phyloP scores from a whole-genome alignment of 148 eudicot species.

The Fagopyrum homotropicum region DNA sequence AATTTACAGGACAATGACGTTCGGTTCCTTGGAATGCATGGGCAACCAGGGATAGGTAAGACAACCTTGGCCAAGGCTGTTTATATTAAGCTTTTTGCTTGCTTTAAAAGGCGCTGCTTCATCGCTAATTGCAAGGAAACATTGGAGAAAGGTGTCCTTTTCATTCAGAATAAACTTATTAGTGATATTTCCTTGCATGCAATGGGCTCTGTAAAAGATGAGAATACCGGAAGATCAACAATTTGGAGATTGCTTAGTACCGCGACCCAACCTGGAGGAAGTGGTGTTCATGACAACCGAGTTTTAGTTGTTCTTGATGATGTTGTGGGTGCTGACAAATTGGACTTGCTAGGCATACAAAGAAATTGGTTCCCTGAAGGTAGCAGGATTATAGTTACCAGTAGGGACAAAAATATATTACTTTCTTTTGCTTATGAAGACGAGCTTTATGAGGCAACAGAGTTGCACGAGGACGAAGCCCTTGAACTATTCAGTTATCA shows the following conservation, averaged over 20 bases:
- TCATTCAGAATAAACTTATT: slow-evolving; percentile 23
- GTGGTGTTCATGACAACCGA: slow-evolving; percentile 11
- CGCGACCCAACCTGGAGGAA: slow-evolving; percentile 13
- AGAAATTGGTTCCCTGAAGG: slow-evolving; percentile 41
- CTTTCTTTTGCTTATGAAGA: slow-evolving; percentile 13
- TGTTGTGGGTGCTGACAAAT: slow-evolving; percentile 28
- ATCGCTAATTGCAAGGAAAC: slow-evolving; percentile 38
- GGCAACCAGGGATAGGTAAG: slow-evolving; percentile 62
- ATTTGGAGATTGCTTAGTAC: not conserved
- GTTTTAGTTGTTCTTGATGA: slow-evolving; percentile 53
- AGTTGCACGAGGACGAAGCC: slow-evolving; percentile 28
- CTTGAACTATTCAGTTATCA: slow-evolving; percentile 44
- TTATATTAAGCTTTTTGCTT: slow-evolving; percentile 37
- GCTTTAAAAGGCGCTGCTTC: slow-evolving; percentile 37
- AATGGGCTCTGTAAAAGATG: slow-evolving; percentile 2
- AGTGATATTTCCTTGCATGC: slow-evolving; percentile 22
- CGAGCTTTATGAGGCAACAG: slow-evolving; percentile 36
- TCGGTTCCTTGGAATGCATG: slow-evolving; percentile 40
- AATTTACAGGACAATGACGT: slow-evolving; percentile 19
- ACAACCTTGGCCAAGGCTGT: slow-evolving; percentile 62
- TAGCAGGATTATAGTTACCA: slow-evolving; percentile 46
- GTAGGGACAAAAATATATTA: slow-evolving; percentile 28
- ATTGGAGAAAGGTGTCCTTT: slow-evolving; percentile 18
- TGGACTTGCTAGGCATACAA: slow-evolving; percentile 23
- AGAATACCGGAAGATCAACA: slow-evolving; percentile 12